Conservation (phyloP, 441 rosid genomes). For the Bocquillonia castaneifolia region DNA sequence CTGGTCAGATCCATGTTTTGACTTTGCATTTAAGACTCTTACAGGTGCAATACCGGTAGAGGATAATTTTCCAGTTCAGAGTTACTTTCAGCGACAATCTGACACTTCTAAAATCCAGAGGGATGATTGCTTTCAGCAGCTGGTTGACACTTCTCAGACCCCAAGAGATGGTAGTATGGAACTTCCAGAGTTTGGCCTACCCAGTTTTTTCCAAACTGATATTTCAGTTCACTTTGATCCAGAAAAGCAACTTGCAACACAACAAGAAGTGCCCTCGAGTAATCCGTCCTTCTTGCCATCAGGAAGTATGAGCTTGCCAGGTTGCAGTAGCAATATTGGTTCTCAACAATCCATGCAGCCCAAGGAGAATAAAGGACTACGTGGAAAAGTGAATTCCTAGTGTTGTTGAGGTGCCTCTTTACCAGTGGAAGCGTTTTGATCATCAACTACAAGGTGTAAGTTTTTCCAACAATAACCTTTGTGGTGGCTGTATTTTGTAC, state of each 20-base stretch:
- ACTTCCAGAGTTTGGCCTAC: slow-evolving; percentile 28
- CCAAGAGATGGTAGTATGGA: slow-evolving; percentile 18
- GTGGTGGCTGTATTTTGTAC: too few species aligned
- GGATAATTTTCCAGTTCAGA: slow-evolving; percentile 36
- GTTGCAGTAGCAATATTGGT: slow-evolving; percentile 17
- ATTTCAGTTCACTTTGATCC: slow-evolving; percentile 28
- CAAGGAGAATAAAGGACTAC: slow-evolving; percentile 21
- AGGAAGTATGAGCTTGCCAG: slow-evolving; percentile 28
- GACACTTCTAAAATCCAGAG: slow-evolving; percentile 18
- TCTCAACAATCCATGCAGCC: slow-evolving; percentile 26
- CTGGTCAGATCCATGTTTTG: slow-evolving; percentile 45
- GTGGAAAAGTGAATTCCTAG: slow-evolving; percentile 25
- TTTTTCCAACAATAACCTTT: slow-evolving; percentile 9
- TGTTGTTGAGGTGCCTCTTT: not conserved
- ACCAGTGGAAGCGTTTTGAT: not conserved
- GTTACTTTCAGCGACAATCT: slow-evolving; percentile 40
- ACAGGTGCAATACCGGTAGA: slow-evolving; percentile 31
- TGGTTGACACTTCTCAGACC: slow-evolving; percentile 8
- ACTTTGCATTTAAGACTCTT: slow-evolving; percentile 53
- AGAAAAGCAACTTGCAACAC: slow-evolving; percentile 25
- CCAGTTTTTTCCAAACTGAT: slow-evolving; percentile 25
- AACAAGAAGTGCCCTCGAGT: slow-evolving; percentile 19
- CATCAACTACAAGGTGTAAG: not conserved
- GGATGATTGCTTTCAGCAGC: slow-evolving; percentile 34
- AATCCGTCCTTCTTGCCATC: slow-evolving; percentile 17